These are phyloP conservation scores for Cladosporium sp. DNA, from an alignment of 2,329 filamentous ascomycete species.

Conservation along the genomic window DNA sequence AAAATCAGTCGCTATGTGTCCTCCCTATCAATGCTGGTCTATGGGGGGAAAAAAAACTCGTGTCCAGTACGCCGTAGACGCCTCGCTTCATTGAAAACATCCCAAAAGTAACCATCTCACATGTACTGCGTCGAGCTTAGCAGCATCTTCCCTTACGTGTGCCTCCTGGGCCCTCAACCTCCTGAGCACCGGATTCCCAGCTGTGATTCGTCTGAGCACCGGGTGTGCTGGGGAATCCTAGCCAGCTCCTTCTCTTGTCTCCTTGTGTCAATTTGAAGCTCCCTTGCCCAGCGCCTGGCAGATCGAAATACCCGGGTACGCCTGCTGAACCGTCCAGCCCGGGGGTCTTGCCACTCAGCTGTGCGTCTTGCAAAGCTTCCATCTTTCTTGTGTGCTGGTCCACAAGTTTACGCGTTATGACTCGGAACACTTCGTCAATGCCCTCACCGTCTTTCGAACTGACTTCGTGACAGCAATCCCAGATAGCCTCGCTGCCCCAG, in stretches of 20 bases:
- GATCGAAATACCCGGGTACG: constrained; percentile 51
- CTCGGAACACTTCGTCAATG: constrained; percentile 93
- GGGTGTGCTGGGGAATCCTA: constrained; percentile 57
- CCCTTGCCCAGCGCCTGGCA: constrained; percentile 49
- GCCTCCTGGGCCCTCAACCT: constrained; percentile 27
- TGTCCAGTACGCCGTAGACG: constrained; percentile 3
- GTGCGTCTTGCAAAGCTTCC: constrained; percentile 43
- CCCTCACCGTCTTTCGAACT: constrained; percentile 91
- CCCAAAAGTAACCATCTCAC: neutral
- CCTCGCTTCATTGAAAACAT: constrained; percentile 3
- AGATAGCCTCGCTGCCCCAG: constrained; percentile 83
- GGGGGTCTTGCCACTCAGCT: constrained; percentile 46
- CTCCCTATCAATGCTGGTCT: neutral
- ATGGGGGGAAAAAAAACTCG: neutral
- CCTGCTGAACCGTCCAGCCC: constrained; percentile 38
- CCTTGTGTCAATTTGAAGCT: constrained; percentile 61
- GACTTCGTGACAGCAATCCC: constrained; percentile 97
- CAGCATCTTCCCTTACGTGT: constrained; percentile 31
- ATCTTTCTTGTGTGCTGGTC: constrained; percentile 66
- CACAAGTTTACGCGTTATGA: constrained; percentile 79
- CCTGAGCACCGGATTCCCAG: constrained; percentile 27
- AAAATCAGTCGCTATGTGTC: neutral
- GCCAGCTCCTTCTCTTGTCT: constrained; percentile 67
- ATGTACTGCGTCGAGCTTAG: constrained; percentile 17
- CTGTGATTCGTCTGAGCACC: constrained; percentile 32